Evolutionary conservation across 169 alveolate species (phyloP).

Genomic region (Plasmodium yoelii): DNA sequence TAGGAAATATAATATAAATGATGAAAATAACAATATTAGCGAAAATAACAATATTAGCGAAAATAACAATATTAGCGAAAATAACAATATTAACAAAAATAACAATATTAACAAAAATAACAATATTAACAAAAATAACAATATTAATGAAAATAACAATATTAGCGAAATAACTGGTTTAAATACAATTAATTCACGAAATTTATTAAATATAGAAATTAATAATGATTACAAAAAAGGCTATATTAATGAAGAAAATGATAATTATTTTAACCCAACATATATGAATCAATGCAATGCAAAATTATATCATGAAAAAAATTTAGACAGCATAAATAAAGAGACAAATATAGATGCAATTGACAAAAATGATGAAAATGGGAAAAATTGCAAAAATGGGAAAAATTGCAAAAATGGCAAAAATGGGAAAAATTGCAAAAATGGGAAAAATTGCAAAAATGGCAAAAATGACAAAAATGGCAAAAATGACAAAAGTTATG

Average conservation of each 20-base stretch:
- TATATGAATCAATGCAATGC: background rate
- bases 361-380: background rate
- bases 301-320: background rate
- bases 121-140: too few relatives aligned
- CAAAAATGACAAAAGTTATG: background rate
- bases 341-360: background rate
- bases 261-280: background rate
- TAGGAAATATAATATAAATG: background rate
- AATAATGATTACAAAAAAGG: background rate
- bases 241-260: background rate
- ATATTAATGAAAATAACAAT: background rate
- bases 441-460: background rate
- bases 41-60: background rate
- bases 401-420: background rate
- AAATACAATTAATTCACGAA: background rate
- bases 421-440: too few relatives aligned
- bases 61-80: background rate
- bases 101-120: too few relatives aligned
- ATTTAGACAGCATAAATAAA: background rate
- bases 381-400: too few relatives aligned
- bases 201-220: background rate
- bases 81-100: too few relatives aligned
- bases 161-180: background rate
- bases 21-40: background rate
- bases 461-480: background rate